These are phyloP conservation scores for Tremella fuciformis DNA, from an alignment of 768 basidiomycete species.

Conservation along the genomic window DNA sequence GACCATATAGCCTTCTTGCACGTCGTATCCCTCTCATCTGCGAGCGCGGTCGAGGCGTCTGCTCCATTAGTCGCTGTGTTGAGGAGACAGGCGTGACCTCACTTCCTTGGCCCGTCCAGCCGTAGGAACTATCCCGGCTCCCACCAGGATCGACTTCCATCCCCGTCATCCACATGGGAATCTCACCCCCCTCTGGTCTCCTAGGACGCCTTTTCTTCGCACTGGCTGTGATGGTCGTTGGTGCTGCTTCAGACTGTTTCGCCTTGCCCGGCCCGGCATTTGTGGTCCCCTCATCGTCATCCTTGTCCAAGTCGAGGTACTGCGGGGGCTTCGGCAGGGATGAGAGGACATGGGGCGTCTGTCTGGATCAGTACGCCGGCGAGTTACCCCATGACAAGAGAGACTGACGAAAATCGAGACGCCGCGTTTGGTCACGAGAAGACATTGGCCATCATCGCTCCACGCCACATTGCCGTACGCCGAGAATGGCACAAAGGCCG, in stretches of 20 bases:
- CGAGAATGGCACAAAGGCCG: constrained; percentile 1
- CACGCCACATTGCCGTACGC: constrained; percentile 27
- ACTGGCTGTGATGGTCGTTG: background rate
- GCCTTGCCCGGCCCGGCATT: background rate
- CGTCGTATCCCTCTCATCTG: constrained; percentile 14
- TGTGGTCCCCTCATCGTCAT: constrained; percentile 9
- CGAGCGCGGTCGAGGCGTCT: constrained; percentile 30
- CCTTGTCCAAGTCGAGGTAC: constrained; percentile 13
- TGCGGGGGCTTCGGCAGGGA: constrained; percentile 26
- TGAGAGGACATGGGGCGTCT: constrained; percentile 33
- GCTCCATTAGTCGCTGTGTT: background rate
- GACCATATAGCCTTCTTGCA: constrained; percentile 33
- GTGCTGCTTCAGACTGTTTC: background rate
- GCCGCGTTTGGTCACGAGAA: constrained; percentile 23
- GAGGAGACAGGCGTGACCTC: constrained; percentile 6
- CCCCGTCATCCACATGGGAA: constrained; percentile 31
- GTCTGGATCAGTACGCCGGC: background rate
- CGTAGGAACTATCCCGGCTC: constrained; percentile 28
- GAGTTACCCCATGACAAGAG: background rate
- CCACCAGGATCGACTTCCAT: constrained; percentile 28
- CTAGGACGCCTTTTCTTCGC: constrained; percentile 1
- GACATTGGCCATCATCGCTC: constrained; percentile 43
- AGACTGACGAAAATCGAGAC: constrained; percentile 34
- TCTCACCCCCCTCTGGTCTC: constrained; percentile 29
- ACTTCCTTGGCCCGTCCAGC: constrained; percentile 30